Base-by-base conservation (phyloP, 257 asterid genomes). In the Plectranthus barbatus region DNA sequence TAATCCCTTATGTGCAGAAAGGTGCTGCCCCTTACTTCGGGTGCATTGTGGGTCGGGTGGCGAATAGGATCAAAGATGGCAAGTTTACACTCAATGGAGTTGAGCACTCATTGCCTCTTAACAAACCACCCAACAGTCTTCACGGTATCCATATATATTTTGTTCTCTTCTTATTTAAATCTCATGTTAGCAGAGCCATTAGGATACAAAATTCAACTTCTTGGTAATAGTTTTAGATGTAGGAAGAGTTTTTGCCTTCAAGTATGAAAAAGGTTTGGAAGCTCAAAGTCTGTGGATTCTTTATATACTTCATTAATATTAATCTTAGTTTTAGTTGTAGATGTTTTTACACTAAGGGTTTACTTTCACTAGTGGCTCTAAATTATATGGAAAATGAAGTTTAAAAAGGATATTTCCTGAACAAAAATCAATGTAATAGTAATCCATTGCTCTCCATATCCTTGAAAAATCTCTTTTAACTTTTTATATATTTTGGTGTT, bases 21-120 rank as follows among this genome's bases (percentile, higher is more conserved):
- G 97, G 96, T 29, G 89, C 74, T 60, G 83, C 96, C 6, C 95
- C 95, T 53, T 93, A 79, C 66, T 93, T 93, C 72, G 99, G 99
- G 13, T 87, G 97, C 80, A 90, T 93, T 50, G 99, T 93, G 47
- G 99, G 99, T 67, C 87, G 99, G 56, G 99, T 93, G 58, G 99
- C 99, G 29, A 93, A 93, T 66, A 81, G 97, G 82, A 87, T 90
- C 80, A 93, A 79, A 77, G 95, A 81, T 18, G 99, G 96, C 26
- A 87, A 87, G 68, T 93, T 93, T 62, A 63, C 77, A 33, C 83
- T 90, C 8, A 77, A 93, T 64, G 99, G 97, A 8, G 72, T 65
- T 55, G 83, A 84, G 37, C 64, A 85, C 70, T 53, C 87, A n/a
- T 58, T 93, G 85, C 90, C 99, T 9, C 21, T 90, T 58, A 93